These are phyloP conservation scores for Trichoderma sp. DNA, from an alignment of 2,329 filamentous ascomycete species.

Conservation along the genomic window DNA sequence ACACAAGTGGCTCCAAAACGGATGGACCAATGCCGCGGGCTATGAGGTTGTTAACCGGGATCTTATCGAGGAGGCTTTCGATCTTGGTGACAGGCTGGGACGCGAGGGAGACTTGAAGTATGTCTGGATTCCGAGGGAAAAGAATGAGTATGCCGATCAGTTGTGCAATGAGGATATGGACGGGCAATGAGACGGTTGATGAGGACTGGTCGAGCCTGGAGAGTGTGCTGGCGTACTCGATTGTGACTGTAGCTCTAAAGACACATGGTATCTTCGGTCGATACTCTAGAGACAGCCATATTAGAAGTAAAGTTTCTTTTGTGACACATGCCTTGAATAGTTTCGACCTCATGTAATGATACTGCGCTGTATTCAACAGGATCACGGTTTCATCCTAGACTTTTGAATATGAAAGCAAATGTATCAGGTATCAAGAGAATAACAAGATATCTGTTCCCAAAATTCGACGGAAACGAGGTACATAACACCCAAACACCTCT, in stretches of 20 bases:
- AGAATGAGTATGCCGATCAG: neutral
- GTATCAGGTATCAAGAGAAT: neutral
- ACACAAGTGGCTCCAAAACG: neutral
- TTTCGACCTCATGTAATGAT: neutral
- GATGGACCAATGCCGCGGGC: neutral
- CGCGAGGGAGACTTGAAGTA: neutral
- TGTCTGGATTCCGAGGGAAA: neutral
- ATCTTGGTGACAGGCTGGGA: neutral
- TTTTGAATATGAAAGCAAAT: neutral
- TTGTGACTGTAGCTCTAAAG: no score
- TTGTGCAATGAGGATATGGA: neutral
- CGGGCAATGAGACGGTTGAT: neutral
- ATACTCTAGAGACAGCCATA: no score
- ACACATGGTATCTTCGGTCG: no score
- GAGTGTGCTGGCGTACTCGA: neutral
- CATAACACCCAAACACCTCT: slow-evolving; percentile 16
- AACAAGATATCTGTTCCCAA: neutral
- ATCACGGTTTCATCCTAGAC: neutral
- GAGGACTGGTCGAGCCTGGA: neutral
- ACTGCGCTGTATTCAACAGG: neutral
- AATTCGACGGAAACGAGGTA: neutral
- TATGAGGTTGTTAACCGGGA: neutral
- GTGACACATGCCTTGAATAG: no score
- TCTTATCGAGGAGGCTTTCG: neutral
- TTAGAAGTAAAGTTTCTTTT: no score